These are phyloP conservation scores for Lactifluus volemus DNA, from an alignment of 768 basidiomycete species.

Conservation along the genomic window DNA sequence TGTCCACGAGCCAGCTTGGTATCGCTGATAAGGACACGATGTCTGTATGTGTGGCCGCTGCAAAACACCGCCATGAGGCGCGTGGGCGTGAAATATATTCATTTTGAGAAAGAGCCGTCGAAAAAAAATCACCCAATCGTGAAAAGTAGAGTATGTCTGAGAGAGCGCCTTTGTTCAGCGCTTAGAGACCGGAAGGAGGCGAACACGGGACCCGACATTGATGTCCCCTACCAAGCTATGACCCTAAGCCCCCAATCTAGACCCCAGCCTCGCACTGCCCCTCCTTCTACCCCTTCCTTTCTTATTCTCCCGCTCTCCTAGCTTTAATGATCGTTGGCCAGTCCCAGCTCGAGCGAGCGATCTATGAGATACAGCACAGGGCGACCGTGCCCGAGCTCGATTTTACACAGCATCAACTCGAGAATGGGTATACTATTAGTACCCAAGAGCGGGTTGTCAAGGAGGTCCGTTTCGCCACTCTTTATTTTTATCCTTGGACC, in stretches of 20 bases:
- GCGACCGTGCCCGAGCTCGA: constrained; percentile 60
- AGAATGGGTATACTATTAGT: constrained; percentile 85
- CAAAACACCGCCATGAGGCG: constrained; percentile 21
- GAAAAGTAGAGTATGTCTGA: neutral
- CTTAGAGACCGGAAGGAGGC: no score
- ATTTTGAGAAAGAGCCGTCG: neutral
- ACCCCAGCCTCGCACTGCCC: neutral
- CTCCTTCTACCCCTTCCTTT: neutral
- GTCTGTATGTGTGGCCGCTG: constrained; percentile 32
- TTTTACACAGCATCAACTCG: constrained; percentile 86
- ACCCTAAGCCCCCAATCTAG: neutral
- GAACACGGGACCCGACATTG: constrained; percentile 6
- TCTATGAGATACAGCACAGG: constrained; percentile 50
- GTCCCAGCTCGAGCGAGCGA: constrained; percentile 56
- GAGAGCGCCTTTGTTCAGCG: no score
- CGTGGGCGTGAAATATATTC: constrained; percentile 15
- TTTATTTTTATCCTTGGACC: neutral
- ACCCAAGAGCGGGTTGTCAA: constrained; percentile 96
- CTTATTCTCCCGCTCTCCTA: neutral
- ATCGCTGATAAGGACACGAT: constrained; percentile 31
- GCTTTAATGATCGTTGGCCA: constrained; percentile 5
- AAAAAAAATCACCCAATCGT: neutral
- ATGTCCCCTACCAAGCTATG: neutral
- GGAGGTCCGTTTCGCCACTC: constrained; percentile 54
- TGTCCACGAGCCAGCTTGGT: constrained; percentile 50